phyloP scores from a whole-genome alignment of 2,329 filamentous ascomycete species.

The Diaporthe citri region DNA sequence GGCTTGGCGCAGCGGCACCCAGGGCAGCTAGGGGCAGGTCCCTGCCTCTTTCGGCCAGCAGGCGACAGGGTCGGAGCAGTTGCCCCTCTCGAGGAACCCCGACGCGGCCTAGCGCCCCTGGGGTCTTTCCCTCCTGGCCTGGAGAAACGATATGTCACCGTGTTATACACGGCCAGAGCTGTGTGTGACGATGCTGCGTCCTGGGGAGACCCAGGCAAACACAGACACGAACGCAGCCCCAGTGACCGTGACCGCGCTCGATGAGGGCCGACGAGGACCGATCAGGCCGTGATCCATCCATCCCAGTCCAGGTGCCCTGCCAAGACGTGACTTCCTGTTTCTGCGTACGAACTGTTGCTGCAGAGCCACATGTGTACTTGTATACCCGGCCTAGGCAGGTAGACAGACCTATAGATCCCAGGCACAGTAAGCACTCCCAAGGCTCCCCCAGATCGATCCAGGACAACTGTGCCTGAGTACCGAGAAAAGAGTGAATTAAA shows the following conservation, averaged over 20 bases:
- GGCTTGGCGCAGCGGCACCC: constrained; percentile 23
- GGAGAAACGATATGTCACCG: constrained; percentile 5
- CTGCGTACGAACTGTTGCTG: neutral
- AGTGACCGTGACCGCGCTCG: neutral
- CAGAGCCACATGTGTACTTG: neutral
- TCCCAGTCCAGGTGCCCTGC: neutral
- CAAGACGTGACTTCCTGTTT: neutral
- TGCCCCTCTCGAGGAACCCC: constrained; percentile 21
- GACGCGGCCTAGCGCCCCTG: constrained; percentile 20
- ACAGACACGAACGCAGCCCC: neutral
- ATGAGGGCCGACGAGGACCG: neutral
- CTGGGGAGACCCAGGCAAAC: neutral
- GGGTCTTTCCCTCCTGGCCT: constrained; percentile 8
- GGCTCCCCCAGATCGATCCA: neutral
- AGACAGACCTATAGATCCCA: neutral
- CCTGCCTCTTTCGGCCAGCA: constrained; percentile 21
- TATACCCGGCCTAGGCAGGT: too few species aligned
- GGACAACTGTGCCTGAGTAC: neutral
- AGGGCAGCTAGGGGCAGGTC: constrained; percentile 11
- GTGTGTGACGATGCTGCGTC: neutral
- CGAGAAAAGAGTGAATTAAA: neutral
- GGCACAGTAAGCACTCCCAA: neutral
- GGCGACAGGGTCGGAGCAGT: constrained; percentile 30
- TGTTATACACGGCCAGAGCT: neutral
- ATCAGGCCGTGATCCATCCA: neutral